Evolutionary conservation across 2,329 filamentous ascomycete genomes (phyloP), one percentile per base, ranked within the genome.

Genomic region (Dactylellina drechsleri): DNA sequence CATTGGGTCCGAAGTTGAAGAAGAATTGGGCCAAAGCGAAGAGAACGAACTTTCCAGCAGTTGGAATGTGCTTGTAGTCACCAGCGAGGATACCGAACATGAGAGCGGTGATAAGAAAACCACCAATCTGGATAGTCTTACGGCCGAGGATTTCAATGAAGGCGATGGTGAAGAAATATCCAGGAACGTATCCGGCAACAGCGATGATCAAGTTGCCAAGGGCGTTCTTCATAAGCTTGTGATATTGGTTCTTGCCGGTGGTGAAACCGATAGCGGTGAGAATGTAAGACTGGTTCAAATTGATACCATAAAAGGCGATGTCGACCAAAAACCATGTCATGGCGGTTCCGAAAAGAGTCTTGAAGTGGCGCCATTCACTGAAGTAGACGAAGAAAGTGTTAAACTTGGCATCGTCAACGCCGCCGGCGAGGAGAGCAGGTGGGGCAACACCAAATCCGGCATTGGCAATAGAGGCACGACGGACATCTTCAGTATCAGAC

Each of bases 111-210:
- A 66, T 56, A 28, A 57, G 49, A 16, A 60, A 56, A 56, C 70
- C 79, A 52, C 85, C 80, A 1, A 91, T 70, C 82, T 92, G 92
- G 68, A 94, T 92, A 0, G 90, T 87, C 84, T 92, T 93, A 79
- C 91, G 90, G 20, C 79, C 79, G 26, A 80, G 43, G 12, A 70
- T 77, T 50, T 80, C 79, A 56, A 80, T 77, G 50, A 79, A 78
- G 16, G 45, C 74, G 40, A 80, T 78, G 10, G 79, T 80, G 40
- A 80, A 59, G 57, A 79, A 80, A 61, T 80, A 80, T 23, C 79
- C 79, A 0, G 79, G 79, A 6, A 80, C 78, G 45, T 79, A 77
- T 13, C 79, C 80, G 5, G 80, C 80, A 26, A 78, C 66, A 18
- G 78, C 78, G 15, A 82, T 79, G 60, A 82, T 82, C 36, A 82